phyloP scores from a whole-genome alignment of 2,329 filamentous ascomycete species.

The Cytospora piceae region DNA sequence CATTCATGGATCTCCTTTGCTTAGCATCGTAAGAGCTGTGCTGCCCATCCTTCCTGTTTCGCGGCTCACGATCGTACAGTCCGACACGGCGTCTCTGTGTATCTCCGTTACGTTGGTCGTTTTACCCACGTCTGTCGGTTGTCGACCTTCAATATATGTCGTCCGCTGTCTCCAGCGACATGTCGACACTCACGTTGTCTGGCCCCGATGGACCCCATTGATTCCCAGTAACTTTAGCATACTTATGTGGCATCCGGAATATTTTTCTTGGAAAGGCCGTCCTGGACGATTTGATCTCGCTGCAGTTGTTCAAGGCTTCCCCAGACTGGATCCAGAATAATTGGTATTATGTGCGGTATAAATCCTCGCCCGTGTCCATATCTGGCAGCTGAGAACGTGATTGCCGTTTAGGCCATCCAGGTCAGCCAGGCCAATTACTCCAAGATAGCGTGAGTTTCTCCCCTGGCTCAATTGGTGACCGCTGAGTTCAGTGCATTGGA shows the following conservation, averaged over 20 bases:
- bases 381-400: conserved; percentile 8
- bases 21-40: conserved; percentile 24
- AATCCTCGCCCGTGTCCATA: conserved; percentile 40
- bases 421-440: too few species aligned
- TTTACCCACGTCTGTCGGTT: conserved; percentile 27
- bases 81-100: conserved; percentile 23
- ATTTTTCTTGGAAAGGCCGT: conserved; percentile 44
- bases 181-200: conserved; percentile 2
- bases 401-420: not conserved
- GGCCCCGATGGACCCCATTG: conserved; percentile 14
- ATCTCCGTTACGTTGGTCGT: conserved; percentile 24
- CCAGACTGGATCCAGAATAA: conserved; percentile 46
- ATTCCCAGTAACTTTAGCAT: not conserved
- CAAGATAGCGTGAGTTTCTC: conserved; percentile 28
- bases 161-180: conserved; percentile 20
- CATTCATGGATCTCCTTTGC: conserved; percentile 50
- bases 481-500: conserved; percentile 51
- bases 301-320: conserved; percentile 41
- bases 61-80: conserved; percentile 18
- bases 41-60: not conserved
- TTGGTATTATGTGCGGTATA: conserved; percentile 44
- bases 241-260: conserved; percentile 43
- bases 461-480: too few species aligned
- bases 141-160: conserved; percentile 23
- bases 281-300: conserved; percentile 43